These are phyloP conservation scores for Lichenothelia convexa DNA, from an alignment of 495 filamentous ascomycete species.

Conservation along the genomic window DNA sequence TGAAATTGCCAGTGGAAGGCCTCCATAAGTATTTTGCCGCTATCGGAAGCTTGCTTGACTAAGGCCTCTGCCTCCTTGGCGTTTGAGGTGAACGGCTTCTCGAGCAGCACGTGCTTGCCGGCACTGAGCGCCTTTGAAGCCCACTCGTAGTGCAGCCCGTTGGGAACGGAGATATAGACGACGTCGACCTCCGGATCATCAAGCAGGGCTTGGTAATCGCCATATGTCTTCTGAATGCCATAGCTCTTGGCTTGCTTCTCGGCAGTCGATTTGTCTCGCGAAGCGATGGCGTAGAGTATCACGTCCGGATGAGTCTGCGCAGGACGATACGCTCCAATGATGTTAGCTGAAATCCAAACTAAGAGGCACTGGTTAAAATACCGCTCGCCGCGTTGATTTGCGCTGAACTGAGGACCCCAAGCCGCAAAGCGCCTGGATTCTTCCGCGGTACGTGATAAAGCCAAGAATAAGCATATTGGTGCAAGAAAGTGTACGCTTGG, in stretches of 20 bases:
- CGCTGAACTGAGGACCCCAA: constrained; percentile 14
- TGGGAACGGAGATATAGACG: constrained; percentile 34
- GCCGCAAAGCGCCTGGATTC: constrained; percentile 8
- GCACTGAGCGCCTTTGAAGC: constrained; percentile 29
- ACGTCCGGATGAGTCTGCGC: constrained; percentile 41
- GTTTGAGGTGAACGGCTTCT: constrained; percentile 37
- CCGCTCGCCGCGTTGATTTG: too few species aligned
- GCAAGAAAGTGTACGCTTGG: constrained; percentile 13
- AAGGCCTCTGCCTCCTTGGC: constrained; percentile 8
- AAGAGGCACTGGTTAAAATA: too few species aligned
- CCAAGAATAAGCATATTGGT: constrained; percentile 12
- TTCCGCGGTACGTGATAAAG: constrained; percentile 11
- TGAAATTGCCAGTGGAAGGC: constrained; percentile 32
- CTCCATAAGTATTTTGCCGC: constrained; percentile 33
- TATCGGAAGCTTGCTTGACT: constrained; percentile 10
- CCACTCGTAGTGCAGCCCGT: constrained; percentile 38
- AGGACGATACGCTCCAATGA: constrained; percentile 34
- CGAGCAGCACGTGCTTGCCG: constrained; percentile 41
- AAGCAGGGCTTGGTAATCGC: constrained; percentile 29
- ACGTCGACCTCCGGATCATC: constrained; percentile 32
- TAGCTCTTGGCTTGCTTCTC: constrained; percentile 37
- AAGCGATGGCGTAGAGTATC: constrained; percentile 37
- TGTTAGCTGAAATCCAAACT: too few species aligned
- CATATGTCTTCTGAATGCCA: constrained; percentile 34
- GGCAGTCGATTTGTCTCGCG: constrained; percentile 34